Evolutionary conservation across 2,329 filamentous ascomycete species (phyloP), one percentile per base, ranked within the genome.

Genomic region (Tympanopsis confertula): DNA sequence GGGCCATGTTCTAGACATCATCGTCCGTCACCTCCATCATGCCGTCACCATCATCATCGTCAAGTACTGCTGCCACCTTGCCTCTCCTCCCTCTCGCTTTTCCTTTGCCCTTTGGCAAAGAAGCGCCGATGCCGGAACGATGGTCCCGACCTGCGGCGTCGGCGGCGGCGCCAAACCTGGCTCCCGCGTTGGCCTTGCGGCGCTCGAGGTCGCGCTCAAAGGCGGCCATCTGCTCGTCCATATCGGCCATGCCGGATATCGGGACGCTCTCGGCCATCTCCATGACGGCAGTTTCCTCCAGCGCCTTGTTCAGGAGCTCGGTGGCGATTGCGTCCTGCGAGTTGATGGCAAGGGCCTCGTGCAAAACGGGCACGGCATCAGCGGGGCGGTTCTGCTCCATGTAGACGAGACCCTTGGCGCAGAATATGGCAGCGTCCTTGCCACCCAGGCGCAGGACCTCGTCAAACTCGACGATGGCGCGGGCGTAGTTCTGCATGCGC

Each of bases 311-410:
- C 20, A 91, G 62, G 36, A 91, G 60, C 53, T 91, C 85, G 0
- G 82, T 87, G 2, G 85, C 83, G 45, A 88, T 81, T 4, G 82
- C 77, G 50, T 91, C 85, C 57, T 91, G 85, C 0, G 85, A 82
- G 22, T 74, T 72, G 17, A 89, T 77, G 0, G 84, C 82, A 13
- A 91, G 67, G 1, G 85, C 85, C 56, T 95, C 85, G 48, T 96
- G 91, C 19, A 96, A 65, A 3, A 86, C 78, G 7, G 80, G 69
- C 3, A 91, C 79, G 1, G 89, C 89, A 35, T 93, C 82, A 48
- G 82, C 82, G 0, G 77, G 74, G 37, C 75, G 69, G 13, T 75
- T 77, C 46, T 86, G 68, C 50, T 94, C 86, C 47, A 96, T 71
- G 39, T 89, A 68, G 12, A 94, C 82, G 13, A 96, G 66, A 0